Percentiles rank a stretch among this genome's conserved stretches.
phyloP scores from a whole-genome alignment of 768 basidiomycete genomes.

The Russula sp. region DNA sequence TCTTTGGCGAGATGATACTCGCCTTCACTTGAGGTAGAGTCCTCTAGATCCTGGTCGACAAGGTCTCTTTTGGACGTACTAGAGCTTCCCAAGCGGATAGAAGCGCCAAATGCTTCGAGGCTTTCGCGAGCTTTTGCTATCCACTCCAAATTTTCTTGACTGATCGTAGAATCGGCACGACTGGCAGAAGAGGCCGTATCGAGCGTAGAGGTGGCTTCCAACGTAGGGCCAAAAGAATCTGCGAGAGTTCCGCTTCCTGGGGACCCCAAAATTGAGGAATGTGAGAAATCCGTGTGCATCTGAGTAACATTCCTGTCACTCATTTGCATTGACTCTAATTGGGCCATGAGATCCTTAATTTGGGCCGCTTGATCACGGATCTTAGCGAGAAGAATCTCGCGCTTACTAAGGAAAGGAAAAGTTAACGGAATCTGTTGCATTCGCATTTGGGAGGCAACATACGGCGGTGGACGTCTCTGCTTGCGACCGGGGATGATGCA shows the following conservation, averaged over 20 bases:
- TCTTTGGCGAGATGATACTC: conserved; percentile 38
- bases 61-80: conserved; percentile 49
- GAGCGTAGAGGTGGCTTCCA: conserved; percentile 9
- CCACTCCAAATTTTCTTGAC: conserved; percentile 69
- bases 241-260: conserved; percentile 24
- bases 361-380: conserved; percentile 71
- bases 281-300: conserved; percentile 28
- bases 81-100: conserved; percentile 60
- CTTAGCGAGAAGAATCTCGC: conserved; percentile 72
- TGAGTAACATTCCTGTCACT: conserved; percentile 23
- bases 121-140: conserved; percentile 69
- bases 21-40: conserved; percentile 40
- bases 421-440: neutral
- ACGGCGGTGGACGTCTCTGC: conserved; percentile 78
- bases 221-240: conserved; percentile 14
- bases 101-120: conserved; percentile 63
- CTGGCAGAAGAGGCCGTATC: conserved; percentile 20
- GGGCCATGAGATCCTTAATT: conserved; percentile 67
- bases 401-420: conserved; percentile 51
- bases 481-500: conserved; percentile 83
- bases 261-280: conserved; percentile 27
- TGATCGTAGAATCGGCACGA: conserved; percentile 33
- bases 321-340: conserved; percentile 52
- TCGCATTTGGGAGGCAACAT: conserved; percentile 35
- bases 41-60: conserved; percentile 29